Percentiles rank a stretch among this genome's conserved stretches.
Evolutionary conservation across 2,329 filamentous ascomycete species (phyloP).

Genomic region (Cryphonectria nitschkei): DNA sequence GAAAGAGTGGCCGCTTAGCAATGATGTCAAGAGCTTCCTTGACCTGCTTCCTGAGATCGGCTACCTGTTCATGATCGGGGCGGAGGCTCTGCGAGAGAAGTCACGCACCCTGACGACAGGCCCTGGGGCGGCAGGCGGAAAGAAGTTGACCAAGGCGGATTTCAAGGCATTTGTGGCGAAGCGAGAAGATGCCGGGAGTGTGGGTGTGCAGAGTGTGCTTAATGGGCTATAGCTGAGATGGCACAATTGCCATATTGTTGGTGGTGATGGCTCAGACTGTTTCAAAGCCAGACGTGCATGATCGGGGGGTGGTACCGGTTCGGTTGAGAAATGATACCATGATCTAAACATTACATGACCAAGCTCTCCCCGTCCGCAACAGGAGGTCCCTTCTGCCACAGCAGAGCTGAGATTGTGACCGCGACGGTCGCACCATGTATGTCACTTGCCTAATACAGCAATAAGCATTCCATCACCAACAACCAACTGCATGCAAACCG

Average conservation of each 20-base stretch:
- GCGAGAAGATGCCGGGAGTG: constrained; percentile 80
- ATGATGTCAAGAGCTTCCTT: constrained; percentile 69
- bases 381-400: not conserved
- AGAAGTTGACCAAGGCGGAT: constrained; percentile 66
- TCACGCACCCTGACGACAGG: constrained; percentile 60
- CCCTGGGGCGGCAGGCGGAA: constrained; percentile 45
- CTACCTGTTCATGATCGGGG: constrained; percentile 91
- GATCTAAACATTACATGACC: not conserved
- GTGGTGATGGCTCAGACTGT: not conserved
- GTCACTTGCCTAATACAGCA: not conserved
- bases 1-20: constrained; percentile 76
- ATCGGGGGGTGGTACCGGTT: constrained; percentile 8
- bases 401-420: not conserved
- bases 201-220: constrained; percentile 82
- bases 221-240: constrained; percentile 55
- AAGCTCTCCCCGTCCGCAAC: not conserved
- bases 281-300: not conserved
- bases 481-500: not conserved
- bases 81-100: constrained; percentile 74
- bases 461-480: not conserved
- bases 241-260: not conserved
- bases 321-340: constrained; percentile 27
- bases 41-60: constrained; percentile 93
- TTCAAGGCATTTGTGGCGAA: constrained; percentile 84
- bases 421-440: not conserved